These are phyloP conservation scores for Vinca minor DNA, from an alignment of 257 asterid species.

Conservation along the genomic window DNA sequence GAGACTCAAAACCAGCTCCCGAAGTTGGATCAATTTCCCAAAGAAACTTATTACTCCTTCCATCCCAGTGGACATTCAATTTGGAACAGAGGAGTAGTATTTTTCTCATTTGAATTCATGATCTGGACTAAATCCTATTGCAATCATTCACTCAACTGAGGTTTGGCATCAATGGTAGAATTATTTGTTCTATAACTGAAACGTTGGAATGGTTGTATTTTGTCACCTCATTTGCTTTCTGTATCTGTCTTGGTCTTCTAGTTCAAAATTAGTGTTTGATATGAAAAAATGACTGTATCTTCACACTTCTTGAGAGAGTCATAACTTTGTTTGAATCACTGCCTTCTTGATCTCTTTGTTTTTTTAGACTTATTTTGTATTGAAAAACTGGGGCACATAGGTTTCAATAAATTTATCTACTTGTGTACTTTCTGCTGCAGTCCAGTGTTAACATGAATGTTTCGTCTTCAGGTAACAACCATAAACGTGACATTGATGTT, in stretches of 20 bases:
- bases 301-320: too few species aligned
- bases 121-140: neutral
- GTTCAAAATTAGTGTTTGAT: neutral
- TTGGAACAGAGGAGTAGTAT: too few species aligned
- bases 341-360: neutral
- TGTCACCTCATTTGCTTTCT: too few species aligned
- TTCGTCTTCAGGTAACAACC: constrained; percentile 1
- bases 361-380: neutral
- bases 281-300: neutral
- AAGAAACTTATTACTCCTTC: too few species aligned
- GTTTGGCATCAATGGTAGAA: too few species aligned
- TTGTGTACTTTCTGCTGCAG: neutral
- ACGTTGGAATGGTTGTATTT: neutral
- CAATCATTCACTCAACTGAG: neutral
- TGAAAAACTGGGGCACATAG: too few species aligned
- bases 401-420: too few species aligned
- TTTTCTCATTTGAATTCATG: neutral
- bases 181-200: neutral
- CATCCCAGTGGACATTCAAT: too few species aligned
- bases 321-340: neutral
- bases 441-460: neutral
- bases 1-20: neutral
- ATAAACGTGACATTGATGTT: neutral
- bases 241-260: too few species aligned
- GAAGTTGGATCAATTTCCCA: neutral